A percentile compares a stretch with the other conserved stretches of the same genome.
Conservation (phyloP, 306 rosid genomes). For the Corylus heterophylla region DNA sequence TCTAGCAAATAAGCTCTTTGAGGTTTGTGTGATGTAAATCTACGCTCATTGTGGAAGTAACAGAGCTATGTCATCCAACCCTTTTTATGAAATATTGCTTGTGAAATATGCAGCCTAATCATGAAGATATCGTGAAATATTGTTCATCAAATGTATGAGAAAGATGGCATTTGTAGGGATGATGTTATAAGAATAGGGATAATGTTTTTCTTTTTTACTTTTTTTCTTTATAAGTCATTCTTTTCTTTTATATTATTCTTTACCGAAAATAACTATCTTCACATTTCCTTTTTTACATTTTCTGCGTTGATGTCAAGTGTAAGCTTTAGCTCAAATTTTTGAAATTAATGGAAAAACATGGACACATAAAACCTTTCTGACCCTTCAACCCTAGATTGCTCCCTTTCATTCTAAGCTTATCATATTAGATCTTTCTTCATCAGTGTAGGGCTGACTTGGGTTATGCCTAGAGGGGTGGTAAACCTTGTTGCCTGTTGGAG, state of each 20-base stretch:
- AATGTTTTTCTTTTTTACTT: not conserved
- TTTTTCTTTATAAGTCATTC: too few species aligned
- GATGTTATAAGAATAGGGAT: conserved; percentile 56
- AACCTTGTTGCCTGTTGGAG: too few species aligned
- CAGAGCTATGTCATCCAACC: conserved; percentile 16
- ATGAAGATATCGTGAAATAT: conserved; percentile 86
- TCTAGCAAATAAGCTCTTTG: not conserved
- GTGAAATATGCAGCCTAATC: conserved; percentile 86
- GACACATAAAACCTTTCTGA: not conserved
- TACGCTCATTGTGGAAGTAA: not conserved
- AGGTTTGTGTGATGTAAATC: not conserved
- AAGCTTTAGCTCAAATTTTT: not conserved
- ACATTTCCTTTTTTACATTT: conserved; percentile 4
- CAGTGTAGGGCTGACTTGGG: too few species aligned
- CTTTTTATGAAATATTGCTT: conserved; percentile 39
- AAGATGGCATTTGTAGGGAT: conserved; percentile 78
- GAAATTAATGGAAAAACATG: not conserved
- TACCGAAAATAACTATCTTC: conserved; percentile 18
- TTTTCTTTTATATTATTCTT: not conserved
- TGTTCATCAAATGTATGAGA: conserved; percentile 79
- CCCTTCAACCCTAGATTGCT: not conserved
- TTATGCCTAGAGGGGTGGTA: too few species aligned
- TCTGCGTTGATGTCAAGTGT: not conserved
- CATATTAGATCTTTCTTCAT: not conserved
- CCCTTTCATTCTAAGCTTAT: not conserved